Evolutionary conservation across 441 rosid species (phyloP), one percentile per base, ranked within the genome.

Genomic region (Corymbia calophylla): DNA sequence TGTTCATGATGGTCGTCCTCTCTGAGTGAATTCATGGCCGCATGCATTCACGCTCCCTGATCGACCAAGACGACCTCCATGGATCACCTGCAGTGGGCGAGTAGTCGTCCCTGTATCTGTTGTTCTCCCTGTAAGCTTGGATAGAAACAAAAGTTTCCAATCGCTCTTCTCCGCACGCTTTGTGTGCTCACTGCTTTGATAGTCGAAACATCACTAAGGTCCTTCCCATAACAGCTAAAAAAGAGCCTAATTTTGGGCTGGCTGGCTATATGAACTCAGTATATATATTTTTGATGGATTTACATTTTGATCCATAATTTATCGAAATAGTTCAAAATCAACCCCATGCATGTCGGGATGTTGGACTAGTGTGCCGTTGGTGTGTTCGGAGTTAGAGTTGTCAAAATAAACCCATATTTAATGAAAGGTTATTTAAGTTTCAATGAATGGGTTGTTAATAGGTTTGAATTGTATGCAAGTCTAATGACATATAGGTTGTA

Each of bases 341-440:
- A 58, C 14, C 14, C 5, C 11, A 2, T 58, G 29, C 14, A 0
- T 9, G 29, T 25, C 9, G 0, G 14, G 4, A 58, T 58, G 29
- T 5, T 58, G 1, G 29, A 9, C 29, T 56, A 5, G 13, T 13
- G 2, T 58, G 29, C 10, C 13, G 5, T 2, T 25, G 14, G 29
- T 9, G 9, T 58, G 3, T 9, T 4, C 29, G 3, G 2, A 58
- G 29, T 5, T 39, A 39, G 44, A 39, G 44, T 39, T 39, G 44
- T 39, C 44, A 39, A 39, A 39, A 4, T 39, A 39, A 4, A 39
- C 44, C 44, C 44, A 39, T 39, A 39, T 39, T 39, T 39, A 39
- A 39, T 39, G 44, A 39, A 39, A 39, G 44, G 44, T 39, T 39
- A 39, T 39, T 39, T 39, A 39, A 39, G 44, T 39, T 39, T 39